A percentile compares a stretch with the other conserved stretches of the same genome.
phyloP scores from a whole-genome alignment of 1,284 basidiomycete species.

The Salmacisia buchloeana region DNA sequence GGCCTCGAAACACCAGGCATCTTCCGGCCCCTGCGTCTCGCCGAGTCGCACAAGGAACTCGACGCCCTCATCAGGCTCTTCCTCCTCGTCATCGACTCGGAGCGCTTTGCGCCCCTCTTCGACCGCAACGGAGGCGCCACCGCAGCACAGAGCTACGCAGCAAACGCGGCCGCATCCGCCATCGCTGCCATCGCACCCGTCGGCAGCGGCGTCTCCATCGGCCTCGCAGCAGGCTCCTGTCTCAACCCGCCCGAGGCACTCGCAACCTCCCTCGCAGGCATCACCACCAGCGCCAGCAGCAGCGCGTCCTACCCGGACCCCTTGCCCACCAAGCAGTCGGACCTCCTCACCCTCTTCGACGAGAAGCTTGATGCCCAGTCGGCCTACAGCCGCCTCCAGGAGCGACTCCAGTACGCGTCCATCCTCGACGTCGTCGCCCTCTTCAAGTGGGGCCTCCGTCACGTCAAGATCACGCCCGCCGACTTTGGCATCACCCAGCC shows the following conservation, averaged over 20 bases:
- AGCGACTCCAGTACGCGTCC: slow-evolving; percentile 18
- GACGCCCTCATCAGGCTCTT: slow-evolving; percentile 35
- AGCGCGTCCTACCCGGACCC: background rate
- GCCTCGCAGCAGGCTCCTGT: background rate
- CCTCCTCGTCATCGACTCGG: slow-evolving; percentile 24
- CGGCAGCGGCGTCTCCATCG: background rate
- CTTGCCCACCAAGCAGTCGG: background rate
- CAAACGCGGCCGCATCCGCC: background rate
- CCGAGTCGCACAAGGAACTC: slow-evolving; percentile 22
- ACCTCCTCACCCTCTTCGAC: slow-evolving; percentile 1
- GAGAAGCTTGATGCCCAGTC: background rate
- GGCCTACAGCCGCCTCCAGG: background rate
- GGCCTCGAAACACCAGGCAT: slow-evolving; percentile 37
- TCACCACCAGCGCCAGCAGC: background rate
- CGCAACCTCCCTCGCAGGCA: background rate
- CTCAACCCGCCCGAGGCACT: background rate
- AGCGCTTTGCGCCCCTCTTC: slow-evolving; percentile 6
- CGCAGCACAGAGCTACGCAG: background rate
- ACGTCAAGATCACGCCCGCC: slow-evolving; percentile 19
- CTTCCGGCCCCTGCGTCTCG: slow-evolving; percentile 33
- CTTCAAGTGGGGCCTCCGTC: slow-evolving; percentile 36
- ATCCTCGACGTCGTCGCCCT: slow-evolving; percentile 32
- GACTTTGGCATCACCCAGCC: slow-evolving; percentile 21
- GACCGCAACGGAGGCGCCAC: background rate
- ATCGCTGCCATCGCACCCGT: slow-evolving; percentile 6